Base-by-base conservation (phyloP, 495 filamentous ascomycete species). In the Cercophora sp. region DNA sequence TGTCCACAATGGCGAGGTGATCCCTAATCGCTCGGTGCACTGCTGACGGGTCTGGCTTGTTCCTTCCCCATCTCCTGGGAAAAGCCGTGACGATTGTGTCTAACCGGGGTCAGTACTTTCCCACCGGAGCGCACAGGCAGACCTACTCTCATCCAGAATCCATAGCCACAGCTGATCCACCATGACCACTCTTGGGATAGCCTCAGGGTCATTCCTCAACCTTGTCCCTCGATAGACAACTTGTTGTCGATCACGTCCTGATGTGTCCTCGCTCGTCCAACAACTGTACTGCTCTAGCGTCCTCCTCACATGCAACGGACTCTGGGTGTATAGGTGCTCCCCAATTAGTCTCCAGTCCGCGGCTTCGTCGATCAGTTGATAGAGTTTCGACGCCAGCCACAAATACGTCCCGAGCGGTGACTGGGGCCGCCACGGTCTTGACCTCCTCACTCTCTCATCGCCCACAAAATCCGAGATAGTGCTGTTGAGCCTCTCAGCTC, bases 141-240 rank as follows among this genome's bases (percentile, higher is more conserved):
- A 8, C 11, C 10, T 23, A 59, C 56, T 60, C 9, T 77, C 76
- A 18, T 85, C 83, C 11, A 88, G 53, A 22, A 87, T 78, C 83
- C 83, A 88, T 71, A 88, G 76, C 85, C 85, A 88, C 8, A 88
- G 68, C 60, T 88, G 84, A 52, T 88, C 85, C 2, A 86, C 85
- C 85, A 88, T 89, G 56, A 87, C 78, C 9, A 88, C 77, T 48
- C 86, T 80, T 0, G 81, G 78, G n/a, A 85, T 60, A 4, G 58
- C 55, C 34, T 60, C 58, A 5, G 51, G 51, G 19, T 60, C 58
- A 22, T 54, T 60, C 41, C 51, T 42, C 54, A 54, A 46, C 31
- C 51, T 23, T 3, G 58, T 60, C 4, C 49, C 58, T 22, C 58
- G 54, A 35, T 57, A 60, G 1, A 60, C 54, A 2, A 60, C 58